Percentiles rank a stretch among this genome's conserved stretches.
These are phyloP conservation scores for Yamadazyma dendronema DNA, from an alignment of 1,139 yeast genomes.

Conservation along the genomic window DNA sequence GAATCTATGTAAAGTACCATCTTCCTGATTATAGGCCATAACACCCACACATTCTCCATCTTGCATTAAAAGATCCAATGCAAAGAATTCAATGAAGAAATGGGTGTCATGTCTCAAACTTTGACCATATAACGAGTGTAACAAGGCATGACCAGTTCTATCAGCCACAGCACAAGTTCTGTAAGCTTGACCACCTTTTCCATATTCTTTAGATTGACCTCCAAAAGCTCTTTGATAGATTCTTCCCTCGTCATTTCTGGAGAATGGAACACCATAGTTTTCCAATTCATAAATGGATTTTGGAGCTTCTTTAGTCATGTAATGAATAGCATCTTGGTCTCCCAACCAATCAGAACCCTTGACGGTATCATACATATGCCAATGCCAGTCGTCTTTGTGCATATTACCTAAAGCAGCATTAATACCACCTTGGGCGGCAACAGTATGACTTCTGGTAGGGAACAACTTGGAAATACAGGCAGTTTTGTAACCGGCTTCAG, in stretches of 20 bases:
- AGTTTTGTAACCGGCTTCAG: slow-evolving; percentile 95
- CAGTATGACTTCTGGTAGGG: slow-evolving; percentile 98
- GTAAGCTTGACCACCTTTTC: slow-evolving; percentile 99
- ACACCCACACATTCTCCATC: slow-evolving; percentile 97
- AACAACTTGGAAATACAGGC: slow-evolving; percentile 96
- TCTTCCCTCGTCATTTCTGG: slow-evolving; percentile 95
- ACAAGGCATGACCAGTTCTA: slow-evolving; percentile 96
- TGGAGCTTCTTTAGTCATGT: slow-evolving; percentile 99
- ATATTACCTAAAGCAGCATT: slow-evolving; percentile 97
- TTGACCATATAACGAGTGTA: slow-evolving; percentile 96
- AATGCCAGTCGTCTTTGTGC: slow-evolving; percentile 98
- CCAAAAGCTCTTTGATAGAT: slow-evolving; percentile 99
- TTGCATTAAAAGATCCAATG: slow-evolving; percentile 91
- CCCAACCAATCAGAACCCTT: slow-evolving; percentile 99
- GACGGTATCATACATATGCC: slow-evolving; percentile 99
- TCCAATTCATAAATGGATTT: slow-evolving; percentile 93
- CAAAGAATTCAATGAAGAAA: slow-evolving; percentile 96
- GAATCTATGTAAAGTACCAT: slow-evolving; percentile 97
- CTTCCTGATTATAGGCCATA: slow-evolving; percentile 97
- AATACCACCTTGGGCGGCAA: slow-evolving; percentile 99
- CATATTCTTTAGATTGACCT: slow-evolving; percentile 93
- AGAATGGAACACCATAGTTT: slow-evolving; percentile 97
- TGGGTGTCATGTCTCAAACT: slow-evolving; percentile 96
- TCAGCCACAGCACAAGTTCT: slow-evolving; percentile 99
- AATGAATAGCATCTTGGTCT: slow-evolving; percentile 98